Evolutionary conservation across 2,329 filamentous ascomycete species (phyloP), one percentile per base, ranked within the genome.

Genomic region (Colletotrichum salicis): DNA sequence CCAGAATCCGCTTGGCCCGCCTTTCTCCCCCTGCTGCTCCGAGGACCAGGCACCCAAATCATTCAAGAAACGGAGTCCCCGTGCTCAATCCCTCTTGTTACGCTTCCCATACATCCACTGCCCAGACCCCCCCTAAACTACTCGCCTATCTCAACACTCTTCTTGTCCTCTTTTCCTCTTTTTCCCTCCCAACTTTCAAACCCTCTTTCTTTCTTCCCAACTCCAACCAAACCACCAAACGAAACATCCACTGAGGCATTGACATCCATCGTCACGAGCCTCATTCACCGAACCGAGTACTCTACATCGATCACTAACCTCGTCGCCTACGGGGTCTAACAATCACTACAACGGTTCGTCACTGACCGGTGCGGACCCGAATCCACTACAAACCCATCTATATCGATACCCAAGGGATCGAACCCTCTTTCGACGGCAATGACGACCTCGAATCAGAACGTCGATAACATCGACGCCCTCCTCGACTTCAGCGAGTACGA

Each of bases 401-500:
- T 24, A 10, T 58, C 64, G 59, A 71, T 45, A 54, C 33, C 58
- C n/a, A 27, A 70, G 69, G 69, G 64, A 62, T 68, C 64, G 37
- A 68, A 64, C 55, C 73, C 48, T 31, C 45, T 4, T 4, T 63
- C 67, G 67, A 45, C 54, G 55, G 78, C 71, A 63, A 84, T 84
- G 82, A 81, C 82, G 78, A 78, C 78, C 74, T 80, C 84, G 64
- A 80, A 79, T 76, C 82, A 84, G 71, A 84, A 84, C 71, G 84
- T 86, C 75, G 84, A 87, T 76, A 84, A 86, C 67, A 79, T 90
- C 76, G 90, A 92, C 76, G 86, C 87, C 37, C 82, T 91, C 58
- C 82, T 91, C 79, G 89, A 91, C 76, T 85, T 91, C 69, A 86
- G 87, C 72, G 88, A 89, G 76, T 93, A 92, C 81, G 90, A 92